Evolutionary conservation across 1,284 basidiomycete species (phyloP), one percentile per base, ranked within the genome.

Genomic region (Neonothopanus nambi): DNA sequence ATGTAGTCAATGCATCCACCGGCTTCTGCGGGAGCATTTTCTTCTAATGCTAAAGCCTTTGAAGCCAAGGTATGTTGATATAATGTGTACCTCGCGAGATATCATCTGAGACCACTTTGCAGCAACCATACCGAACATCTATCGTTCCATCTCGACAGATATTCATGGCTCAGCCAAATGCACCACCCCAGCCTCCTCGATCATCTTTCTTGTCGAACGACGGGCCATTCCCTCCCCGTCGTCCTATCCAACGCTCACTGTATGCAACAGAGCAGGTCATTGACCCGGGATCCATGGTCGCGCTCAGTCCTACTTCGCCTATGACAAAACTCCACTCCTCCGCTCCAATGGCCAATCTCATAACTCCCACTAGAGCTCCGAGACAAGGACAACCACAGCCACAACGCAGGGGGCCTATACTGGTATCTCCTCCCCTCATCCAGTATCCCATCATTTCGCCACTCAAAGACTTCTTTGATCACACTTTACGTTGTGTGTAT

Each of bases 241-340:
- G 49, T 17, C 49, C 49, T 9, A 43, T 51, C 20, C 49, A 51
- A 24, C 23, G 49, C 11, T 51, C 49, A 9, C 17, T 51, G 35
- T 51, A 43, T 33, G 49, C 40, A 9, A 33, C 42, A n/a, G 26
- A 42, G 13, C 30, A 21, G 18, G 40, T 18, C 15, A 7, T 17
- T 5, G 11, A 18, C 8, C 5, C 28, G 15, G 18, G n/a, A 36
- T 3, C 33, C 11, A n/a, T 12, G 23, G 3, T 12, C 5, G 18
- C 28, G 15, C 23, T 20, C 18, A 15, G 20, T 36, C n/a, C n/a
- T 13, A 7, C 39, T 40, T 41, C 17, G 13, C 21, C 36, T 6
- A 30, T 24, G 5, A 6, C 36, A 13, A 39, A n/a, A n/a, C 9
- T 48, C 12, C 47, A 39, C 12, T 12, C 36, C 7, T 5, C 15